Evolutionary conservation across 2,329 filamentous ascomycete species (phyloP).

Genomic region (Alternaria sp.): DNA sequence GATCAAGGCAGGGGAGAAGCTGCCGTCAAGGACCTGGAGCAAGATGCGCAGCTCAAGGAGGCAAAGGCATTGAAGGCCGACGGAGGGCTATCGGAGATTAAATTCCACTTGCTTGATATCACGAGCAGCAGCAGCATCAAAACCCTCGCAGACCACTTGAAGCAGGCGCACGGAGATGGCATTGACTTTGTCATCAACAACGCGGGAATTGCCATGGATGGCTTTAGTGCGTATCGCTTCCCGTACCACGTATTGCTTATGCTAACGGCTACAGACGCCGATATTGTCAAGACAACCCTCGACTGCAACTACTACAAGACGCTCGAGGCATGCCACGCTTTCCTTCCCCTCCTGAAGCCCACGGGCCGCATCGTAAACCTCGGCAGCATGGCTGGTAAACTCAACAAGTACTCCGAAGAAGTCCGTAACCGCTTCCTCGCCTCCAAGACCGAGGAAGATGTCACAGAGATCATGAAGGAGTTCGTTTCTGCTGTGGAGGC

Average conservation of each 20-base stretch:
- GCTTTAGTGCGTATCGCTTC: constrained; percentile 49
- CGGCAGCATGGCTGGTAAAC: constrained; percentile 54
- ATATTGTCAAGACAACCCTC: constrained; percentile 60
- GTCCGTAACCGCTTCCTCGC: constrained; percentile 55
- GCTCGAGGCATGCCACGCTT: constrained; percentile 54
- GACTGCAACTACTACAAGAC: constrained; percentile 63
- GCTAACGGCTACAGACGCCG: constrained; percentile 43
- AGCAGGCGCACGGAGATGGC: constrained; percentile 57
- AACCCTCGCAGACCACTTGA: constrained; percentile 53
- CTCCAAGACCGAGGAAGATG: constrained; percentile 52
- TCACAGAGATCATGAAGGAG: constrained; percentile 59
- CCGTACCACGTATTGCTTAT: not conserved
- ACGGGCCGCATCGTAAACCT: constrained; percentile 60
- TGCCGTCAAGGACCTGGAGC: constrained; percentile 55
- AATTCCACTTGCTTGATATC: constrained; percentile 60
- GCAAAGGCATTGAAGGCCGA: constrained; percentile 55
- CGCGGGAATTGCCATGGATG: constrained; percentile 59
- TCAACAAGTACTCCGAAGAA: constrained; percentile 57
- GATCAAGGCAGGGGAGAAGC: constrained; percentile 58
- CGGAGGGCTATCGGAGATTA: constrained; percentile 54
- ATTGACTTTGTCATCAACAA: constrained; percentile 65
- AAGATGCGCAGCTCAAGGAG: constrained; percentile 56
- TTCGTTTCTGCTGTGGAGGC: constrained; percentile 58
- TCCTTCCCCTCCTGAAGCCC: constrained; percentile 58
- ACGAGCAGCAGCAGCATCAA: constrained; percentile 56